A percentile compares a stretch with the other conserved stretches of the same genome.
These are phyloP conservation scores for Neofusicoccum ribis DNA, from an alignment of 2,329 filamentous ascomycete genomes.

Conservation along the genomic window DNA sequence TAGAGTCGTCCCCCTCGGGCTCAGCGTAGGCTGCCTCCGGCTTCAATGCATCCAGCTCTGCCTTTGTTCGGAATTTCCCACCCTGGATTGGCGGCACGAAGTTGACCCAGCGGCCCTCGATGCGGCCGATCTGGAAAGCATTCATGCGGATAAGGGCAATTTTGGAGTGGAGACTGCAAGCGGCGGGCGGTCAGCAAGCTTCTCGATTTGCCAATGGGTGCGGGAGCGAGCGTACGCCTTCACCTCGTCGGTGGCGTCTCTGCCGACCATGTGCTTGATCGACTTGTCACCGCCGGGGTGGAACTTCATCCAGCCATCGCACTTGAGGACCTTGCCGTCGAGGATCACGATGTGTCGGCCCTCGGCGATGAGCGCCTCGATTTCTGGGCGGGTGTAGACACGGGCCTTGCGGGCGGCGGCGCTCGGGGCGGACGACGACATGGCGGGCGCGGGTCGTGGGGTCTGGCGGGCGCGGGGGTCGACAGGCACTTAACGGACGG, in stretches of 20 bases:
- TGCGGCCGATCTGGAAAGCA: conserved; percentile 77
- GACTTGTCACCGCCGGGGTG: conserved; percentile 92
- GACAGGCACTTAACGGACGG: conserved; percentile 23
- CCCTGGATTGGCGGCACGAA: conserved; percentile 91
- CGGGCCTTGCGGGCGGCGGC: conserved; percentile 44
- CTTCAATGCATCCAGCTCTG: conserved; percentile 31
- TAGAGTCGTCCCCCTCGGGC: conserved; percentile 39
- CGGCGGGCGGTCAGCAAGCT: conserved; percentile 19
- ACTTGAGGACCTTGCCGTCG: conserved; percentile 77
- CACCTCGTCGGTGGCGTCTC: conserved; percentile 93
- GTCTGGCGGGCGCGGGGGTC: neutral
- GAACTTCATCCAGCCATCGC: conserved; percentile 83
- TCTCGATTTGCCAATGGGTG: neutral
- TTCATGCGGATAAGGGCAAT: conserved; percentile 76
- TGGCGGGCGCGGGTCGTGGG: conserved; percentile 22
- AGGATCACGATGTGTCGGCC: conserved; percentile 79
- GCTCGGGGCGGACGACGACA: conserved; percentile 26
- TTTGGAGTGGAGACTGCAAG: conserved; percentile 71
- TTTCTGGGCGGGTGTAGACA: conserved; percentile 61
- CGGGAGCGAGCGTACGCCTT: conserved; percentile 65
- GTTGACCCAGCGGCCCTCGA: conserved; percentile 82
- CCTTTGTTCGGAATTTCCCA: conserved; percentile 67
- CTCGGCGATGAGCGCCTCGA: conserved; percentile 81
- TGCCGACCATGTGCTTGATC: conserved; percentile 89
- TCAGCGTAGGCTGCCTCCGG: conserved; percentile 6